Conservation (phyloP, 2,329 filamentous ascomycete species). For the Alternaria hordeiaustralica region DNA sequence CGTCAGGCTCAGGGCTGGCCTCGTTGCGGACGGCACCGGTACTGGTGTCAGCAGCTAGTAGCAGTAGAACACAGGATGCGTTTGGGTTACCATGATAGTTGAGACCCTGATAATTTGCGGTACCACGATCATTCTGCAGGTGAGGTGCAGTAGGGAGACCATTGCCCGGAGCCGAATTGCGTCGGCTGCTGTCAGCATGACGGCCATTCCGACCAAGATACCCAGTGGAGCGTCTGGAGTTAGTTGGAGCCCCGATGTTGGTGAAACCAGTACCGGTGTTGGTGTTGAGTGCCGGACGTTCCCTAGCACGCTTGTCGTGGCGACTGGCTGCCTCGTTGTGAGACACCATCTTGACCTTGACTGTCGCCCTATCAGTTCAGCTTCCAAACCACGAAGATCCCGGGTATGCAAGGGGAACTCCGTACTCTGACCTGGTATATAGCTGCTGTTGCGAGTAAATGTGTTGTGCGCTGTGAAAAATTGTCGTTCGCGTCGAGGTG, state of each 20-base stretch:
- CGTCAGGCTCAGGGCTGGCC: background rate
- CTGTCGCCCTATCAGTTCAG: background rate
- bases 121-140: background rate
- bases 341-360: background rate
- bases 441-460: fast-evolving
- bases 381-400: background rate
- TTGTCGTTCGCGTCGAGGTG: background rate
- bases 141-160: background rate
- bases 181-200: background rate
- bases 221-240: background rate
- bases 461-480: background rate
- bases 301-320: background rate
- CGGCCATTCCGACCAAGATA: background rate
- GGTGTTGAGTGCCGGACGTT: background rate
- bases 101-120: too few species aligned
- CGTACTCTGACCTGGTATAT: background rate
- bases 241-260: constrained; percentile 6
- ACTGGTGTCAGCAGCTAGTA: background rate
- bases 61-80: background rate
- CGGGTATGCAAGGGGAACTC: background rate
- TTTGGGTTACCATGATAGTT: too few species aligned
- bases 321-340: background rate
- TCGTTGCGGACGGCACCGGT: background rate
- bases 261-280: constrained; percentile 10
- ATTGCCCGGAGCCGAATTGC: background rate